Percentiles rank a stretch among this genome's conserved stretches.
These are phyloP conservation scores for Sarcodon aspratus DNA, from an alignment of 768 basidiomycete genomes.

Conservation along the genomic window DNA sequence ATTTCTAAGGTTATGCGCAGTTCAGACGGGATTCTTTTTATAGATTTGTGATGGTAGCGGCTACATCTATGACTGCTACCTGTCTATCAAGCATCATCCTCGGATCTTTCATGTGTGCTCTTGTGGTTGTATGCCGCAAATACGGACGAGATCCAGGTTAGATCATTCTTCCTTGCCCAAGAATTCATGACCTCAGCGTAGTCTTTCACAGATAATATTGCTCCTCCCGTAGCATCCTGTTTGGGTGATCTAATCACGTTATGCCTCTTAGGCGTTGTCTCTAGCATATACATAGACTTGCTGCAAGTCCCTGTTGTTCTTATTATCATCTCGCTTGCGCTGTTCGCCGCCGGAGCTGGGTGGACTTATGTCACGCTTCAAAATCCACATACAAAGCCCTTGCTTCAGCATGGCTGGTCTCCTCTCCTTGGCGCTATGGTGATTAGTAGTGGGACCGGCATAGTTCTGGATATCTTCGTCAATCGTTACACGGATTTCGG, in stretches of 20 bases:
- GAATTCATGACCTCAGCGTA: too few species aligned
- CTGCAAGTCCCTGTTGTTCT: constrained; percentile 52
- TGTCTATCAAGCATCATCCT: constrained; percentile 67
- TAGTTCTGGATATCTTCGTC: constrained; percentile 86
- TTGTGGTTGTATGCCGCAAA: constrained; percentile 70
- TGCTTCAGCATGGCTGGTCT: constrained; percentile 80
- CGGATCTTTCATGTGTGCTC: constrained; percentile 85
- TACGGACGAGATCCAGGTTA: constrained; percentile 77
- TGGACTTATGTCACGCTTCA: constrained; percentile 47
- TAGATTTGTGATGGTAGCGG: constrained; percentile 69
- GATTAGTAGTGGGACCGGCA: constrained; percentile 80
- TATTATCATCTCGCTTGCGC: constrained; percentile 36
- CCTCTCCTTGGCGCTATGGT: constrained; percentile 88
- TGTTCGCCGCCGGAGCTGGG: constrained; percentile 34
- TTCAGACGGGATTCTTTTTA: constrained; percentile 1
- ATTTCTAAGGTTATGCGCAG: not conserved
- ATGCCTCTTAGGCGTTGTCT: constrained; percentile 62
- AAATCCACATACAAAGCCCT: constrained; percentile 58
- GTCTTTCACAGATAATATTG: constrained; percentile 69
- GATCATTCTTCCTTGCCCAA: constrained; percentile 3
- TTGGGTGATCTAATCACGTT: constrained; percentile 91
- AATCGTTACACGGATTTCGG: constrained; percentile 82
- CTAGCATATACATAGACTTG: constrained; percentile 56
- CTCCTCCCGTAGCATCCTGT: constrained; percentile 86
- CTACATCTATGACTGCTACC: constrained; percentile 72